Evolutionary conservation across 805 yeast species (phyloP).

Genomic region (Saccharomycopsis lassenensis): DNA sequence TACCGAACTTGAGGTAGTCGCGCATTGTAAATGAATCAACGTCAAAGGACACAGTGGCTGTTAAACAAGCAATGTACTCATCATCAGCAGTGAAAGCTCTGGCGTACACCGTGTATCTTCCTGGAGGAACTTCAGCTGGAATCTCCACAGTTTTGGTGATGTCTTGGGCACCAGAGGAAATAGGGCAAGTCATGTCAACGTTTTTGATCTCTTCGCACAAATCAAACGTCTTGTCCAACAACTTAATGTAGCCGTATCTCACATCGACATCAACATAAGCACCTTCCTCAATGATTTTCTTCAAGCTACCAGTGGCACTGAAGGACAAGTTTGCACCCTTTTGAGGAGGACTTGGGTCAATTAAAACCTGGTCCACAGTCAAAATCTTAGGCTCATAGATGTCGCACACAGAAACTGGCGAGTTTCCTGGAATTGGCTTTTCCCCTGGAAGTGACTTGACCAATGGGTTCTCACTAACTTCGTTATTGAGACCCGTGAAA

Average conservation of each 20-base stretch:
- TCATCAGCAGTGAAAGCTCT: conserved; percentile 84
- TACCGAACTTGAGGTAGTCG: conserved; percentile 13
- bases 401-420: conserved; percentile 79
- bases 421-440: conserved; percentile 80
- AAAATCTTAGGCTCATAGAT: conserved; percentile 50
- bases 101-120: conserved; percentile 76
- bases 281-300: conserved; percentile 57
- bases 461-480: not conserved
- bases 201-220: conserved; percentile 79
- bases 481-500: conserved; percentile 6
- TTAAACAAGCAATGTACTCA: conserved; percentile 71
- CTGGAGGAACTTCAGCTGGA: conserved; percentile 93
- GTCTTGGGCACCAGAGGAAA: conserved; percentile 54
- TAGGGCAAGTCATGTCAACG: conserved; percentile 80
- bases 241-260: conserved; percentile 80
- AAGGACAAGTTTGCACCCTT: conserved; percentile 80
- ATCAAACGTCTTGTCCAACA: conserved; percentile 84
- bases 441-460: conserved; percentile 28
- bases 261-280: conserved; percentile 94
- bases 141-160: conserved; percentile 67
- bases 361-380: conserved; percentile 42
- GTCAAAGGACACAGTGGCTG: conserved; percentile 48
- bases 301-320: conserved; percentile 56
- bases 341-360: conserved; percentile 81
- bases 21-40: conserved; percentile 21